phyloP scores from a whole-genome alignment of 768 basidiomycete genomes.

The Pulveroboletus frians region DNA sequence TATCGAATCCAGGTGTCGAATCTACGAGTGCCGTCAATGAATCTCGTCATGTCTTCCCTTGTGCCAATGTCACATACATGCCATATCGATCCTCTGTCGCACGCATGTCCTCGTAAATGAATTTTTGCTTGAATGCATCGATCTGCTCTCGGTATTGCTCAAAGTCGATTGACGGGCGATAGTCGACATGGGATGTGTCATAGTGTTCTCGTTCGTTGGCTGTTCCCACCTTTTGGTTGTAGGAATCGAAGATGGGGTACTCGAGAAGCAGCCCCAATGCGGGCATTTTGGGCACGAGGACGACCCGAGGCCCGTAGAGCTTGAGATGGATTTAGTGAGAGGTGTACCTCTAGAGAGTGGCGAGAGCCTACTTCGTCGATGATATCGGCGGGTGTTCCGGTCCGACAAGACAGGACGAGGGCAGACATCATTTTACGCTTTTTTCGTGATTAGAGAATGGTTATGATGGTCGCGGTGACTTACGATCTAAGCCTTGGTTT shows the following conservation, averaged over 20 bases:
- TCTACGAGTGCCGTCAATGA: slow-evolving; percentile 31
- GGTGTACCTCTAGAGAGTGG: background rate
- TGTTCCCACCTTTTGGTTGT: slow-evolving; percentile 53
- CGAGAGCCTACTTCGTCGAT: slow-evolving; percentile 57
- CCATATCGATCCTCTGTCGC: slow-evolving; percentile 73
- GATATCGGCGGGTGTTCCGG: slow-evolving; percentile 65
- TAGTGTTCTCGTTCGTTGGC: slow-evolving; percentile 41
- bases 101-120: slow-evolving; percentile 86
- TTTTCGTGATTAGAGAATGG: slow-evolving; percentile 9
- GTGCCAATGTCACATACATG: slow-evolving; percentile 47
- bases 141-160: slow-evolving; percentile 62
- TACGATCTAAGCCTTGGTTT: slow-evolving; percentile 25
- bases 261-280: slow-evolving; percentile 90
- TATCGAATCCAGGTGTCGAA: slow-evolving; percentile 83
- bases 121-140: slow-evolving; percentile 74
- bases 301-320: slow-evolving; percentile 73
- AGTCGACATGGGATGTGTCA: slow-evolving; percentile 50
- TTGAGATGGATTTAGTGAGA: slow-evolving; percentile 21
- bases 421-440: slow-evolving; percentile 97
- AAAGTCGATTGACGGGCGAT: slow-evolving; percentile 71
- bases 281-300: slow-evolving; percentile 93
- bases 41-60: background rate
- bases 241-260: slow-evolving; percentile 75
- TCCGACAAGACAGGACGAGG: slow-evolving; percentile 74
- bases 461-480: slow-evolving; percentile 10